Percentiles rank a stretch among this genome's conserved stretches.
phyloP scores from a whole-genome alignment of 2,329 filamentous ascomycete genomes.

The Aureobasidium mangrovei region DNA sequence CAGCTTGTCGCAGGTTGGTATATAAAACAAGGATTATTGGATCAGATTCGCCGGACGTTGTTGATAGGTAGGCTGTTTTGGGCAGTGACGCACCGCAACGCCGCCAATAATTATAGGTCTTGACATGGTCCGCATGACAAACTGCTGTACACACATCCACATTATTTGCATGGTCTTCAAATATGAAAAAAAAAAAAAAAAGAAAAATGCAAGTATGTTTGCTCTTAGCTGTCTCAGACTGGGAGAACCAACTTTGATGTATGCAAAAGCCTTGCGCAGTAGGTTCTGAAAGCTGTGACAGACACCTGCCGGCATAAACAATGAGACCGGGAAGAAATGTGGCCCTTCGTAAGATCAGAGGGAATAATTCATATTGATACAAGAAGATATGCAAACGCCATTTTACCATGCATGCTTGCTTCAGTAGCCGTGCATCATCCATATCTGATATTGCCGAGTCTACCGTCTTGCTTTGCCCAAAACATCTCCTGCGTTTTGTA shows the following conservation, averaged over 20 bases:
- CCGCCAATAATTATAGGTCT: neutral
- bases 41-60: neutral
- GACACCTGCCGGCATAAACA: neutral
- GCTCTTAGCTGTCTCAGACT: no score
- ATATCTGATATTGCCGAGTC: neutral
- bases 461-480: neutral
- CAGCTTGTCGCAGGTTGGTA: neutral
- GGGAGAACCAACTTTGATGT: no score
- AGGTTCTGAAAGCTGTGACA: neutral
- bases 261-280: no score
- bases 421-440: neutral
- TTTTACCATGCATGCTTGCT: neutral
- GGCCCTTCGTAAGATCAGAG: neutral
- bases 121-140: no score
- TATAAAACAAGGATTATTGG: no score
- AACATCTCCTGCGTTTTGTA: neutral
- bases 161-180: no score
- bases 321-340: neutral
- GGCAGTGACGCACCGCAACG: neutral
- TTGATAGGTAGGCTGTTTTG: neutral
- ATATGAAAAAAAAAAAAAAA: no score
- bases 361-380: conserved; percentile 3
- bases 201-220: no score
- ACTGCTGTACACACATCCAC: no score
- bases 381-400: conserved; percentile 11